Base-by-base conservation (phyloP, 768 basidiomycete species). In the Lentinus brumalis region DNA sequence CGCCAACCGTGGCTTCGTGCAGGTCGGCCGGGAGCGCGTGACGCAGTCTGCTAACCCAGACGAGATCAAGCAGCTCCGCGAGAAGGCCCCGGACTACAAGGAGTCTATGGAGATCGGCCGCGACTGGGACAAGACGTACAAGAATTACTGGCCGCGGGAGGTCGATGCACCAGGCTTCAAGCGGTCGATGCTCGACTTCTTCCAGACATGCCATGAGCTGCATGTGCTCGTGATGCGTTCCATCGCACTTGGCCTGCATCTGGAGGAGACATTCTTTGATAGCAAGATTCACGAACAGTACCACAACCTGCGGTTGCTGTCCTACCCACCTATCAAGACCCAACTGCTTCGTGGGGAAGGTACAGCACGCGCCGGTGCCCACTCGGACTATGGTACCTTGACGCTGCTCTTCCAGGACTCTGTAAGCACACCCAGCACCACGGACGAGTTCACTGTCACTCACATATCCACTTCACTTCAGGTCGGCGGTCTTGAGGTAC, bases 21-120 rank as follows among this genome's bases (percentile, higher is more conserved):
- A 79, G 63, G 77, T 90, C 41, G 93, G 93, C 16, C 83, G 93
- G 18, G 94, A 96, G 72, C 87, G 89, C 38, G 88, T 92, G 31
- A 91, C 90, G 0, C 88, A 89, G 62, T 86, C 87, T 29, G 76
- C 81, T 35, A 84, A 92, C 72, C 80, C 85, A 10, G 73, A 78
- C 16, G 91, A 92, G 75, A 94, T 95, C 65, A 87, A 86, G 47
- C 73, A 79, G 46, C 76, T 94, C 21, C 86, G 93, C n/a, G 78
- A 76, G 59, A 86, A 84, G 60, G 86, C 92, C 0, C 92, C 93
- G 0, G 92, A 93, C 70, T 85, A 75, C 75, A 92, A 93, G 73
- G 92, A 95, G 73, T 79, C 85, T 8, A 92, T 95, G 86, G 93
- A 96, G 72, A 94, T 96, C 47, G 92, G 94, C 32, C 81, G 89